These are phyloP conservation scores for Cladosporium sphaerospermum DNA, from an alignment of 2,329 filamentous ascomycete genomes.

Conservation along the genomic window DNA sequence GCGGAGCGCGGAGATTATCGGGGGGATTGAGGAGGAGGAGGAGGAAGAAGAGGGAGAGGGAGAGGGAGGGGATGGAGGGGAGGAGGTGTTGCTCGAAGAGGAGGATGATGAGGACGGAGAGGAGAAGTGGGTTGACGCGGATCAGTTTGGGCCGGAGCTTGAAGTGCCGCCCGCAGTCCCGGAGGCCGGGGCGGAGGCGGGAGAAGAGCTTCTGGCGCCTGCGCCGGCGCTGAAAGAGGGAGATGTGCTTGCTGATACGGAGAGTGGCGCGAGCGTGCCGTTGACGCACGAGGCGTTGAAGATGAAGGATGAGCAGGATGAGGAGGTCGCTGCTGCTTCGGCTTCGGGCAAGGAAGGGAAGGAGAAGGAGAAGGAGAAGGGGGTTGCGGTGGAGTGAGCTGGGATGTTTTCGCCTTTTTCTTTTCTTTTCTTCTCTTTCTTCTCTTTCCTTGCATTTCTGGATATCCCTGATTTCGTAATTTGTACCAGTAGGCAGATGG, in stretches of 20 bases:
- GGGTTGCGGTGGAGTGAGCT: not conserved
- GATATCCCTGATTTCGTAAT: not conserved
- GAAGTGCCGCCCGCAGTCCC: not conserved
- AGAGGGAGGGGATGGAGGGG: constrained; percentile 4
- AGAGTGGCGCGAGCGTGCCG: constrained; percentile 1
- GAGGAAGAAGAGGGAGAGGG: constrained; percentile 22
- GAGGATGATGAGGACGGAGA: constrained; percentile 16
- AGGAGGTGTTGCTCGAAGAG: constrained; percentile 1
- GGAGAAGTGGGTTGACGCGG: constrained; percentile 20
- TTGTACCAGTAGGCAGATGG: too few relatives aligned
- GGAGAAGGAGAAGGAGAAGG: not conserved
- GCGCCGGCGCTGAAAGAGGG: not conserved
- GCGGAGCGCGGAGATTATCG: constrained; percentile 68
- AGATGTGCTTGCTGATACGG: not conserved
- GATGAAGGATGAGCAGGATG: constrained; percentile 24
- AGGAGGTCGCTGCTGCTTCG: constrained; percentile 3
- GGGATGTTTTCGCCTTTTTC: not conserved
- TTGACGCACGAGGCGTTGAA: constrained; percentile 29
- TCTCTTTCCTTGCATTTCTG: not conserved
- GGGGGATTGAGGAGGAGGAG: constrained; percentile 35
- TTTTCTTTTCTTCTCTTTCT: not conserved
- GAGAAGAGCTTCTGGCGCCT: not conserved
- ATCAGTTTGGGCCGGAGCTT: constrained; percentile 26
- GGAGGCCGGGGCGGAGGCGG: not conserved
- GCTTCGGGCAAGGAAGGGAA: not conserved